These are phyloP conservation scores for Lentinus brumalis DNA, from an alignment of 768 basidiomycete genomes.

Conservation along the genomic window DNA sequence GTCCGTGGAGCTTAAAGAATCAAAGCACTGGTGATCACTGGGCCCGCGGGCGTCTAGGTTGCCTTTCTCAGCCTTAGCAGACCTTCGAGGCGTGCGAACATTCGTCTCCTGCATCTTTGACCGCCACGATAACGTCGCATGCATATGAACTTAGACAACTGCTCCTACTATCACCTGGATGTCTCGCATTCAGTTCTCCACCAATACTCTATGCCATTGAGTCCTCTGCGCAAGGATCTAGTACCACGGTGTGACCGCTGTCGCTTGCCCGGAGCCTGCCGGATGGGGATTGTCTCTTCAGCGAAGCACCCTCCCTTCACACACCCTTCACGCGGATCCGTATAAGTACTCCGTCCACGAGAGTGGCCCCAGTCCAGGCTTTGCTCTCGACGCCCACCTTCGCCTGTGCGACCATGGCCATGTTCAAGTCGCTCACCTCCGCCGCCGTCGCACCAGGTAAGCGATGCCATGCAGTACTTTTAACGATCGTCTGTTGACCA, in stretches of 20 bases:
- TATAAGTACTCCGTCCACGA: background rate
- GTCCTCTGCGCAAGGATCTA: too few species aligned
- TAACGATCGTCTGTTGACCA: background rate
- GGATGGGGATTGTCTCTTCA: background rate
- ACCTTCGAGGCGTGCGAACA: too few species aligned
- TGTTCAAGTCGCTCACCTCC: background rate
- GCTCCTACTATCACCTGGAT: too few species aligned
- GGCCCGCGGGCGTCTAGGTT: too few species aligned
- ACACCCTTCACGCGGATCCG: background rate
- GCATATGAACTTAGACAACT: too few species aligned
- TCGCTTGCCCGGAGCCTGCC: background rate
- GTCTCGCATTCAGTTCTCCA: too few species aligned
- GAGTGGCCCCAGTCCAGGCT: background rate
- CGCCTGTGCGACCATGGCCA: conserved; percentile 19
- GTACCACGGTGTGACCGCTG: background rate
- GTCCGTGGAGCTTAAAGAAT: too few species aligned
- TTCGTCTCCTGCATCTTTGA: too few species aligned
- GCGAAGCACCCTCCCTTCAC: background rate
- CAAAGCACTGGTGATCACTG: too few species aligned
- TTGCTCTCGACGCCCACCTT: background rate
- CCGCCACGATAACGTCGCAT: too few species aligned
- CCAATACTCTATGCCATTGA: too few species aligned
- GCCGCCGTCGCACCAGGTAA: background rate
- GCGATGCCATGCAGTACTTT: background rate
- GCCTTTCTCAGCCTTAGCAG: too few species aligned